Evolutionary conservation across 1,284 basidiomycete species (phyloP).

Genomic region (Schizophyllum commune): DNA sequence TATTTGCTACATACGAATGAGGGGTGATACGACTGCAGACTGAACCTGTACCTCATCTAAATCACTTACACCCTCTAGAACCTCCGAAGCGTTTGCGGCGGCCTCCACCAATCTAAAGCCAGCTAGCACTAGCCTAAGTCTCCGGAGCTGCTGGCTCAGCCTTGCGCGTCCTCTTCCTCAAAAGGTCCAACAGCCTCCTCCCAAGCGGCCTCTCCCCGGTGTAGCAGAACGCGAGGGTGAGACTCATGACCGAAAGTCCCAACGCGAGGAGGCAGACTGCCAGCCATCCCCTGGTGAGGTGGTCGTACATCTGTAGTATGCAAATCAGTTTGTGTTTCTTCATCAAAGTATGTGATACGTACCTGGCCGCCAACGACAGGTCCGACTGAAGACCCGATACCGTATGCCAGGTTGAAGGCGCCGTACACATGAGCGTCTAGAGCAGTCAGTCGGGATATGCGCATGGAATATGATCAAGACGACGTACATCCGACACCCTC

Average conservation of each 20-base stretch:
- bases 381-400: slow-evolving; percentile 41
- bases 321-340: slow-evolving; percentile 1
- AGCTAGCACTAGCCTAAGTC: too few relatives aligned
- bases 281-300: slow-evolving; percentile 46
- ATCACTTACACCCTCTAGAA: too few relatives aligned
- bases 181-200: slow-evolving; percentile 8
- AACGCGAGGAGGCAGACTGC: slow-evolving; percentile 40
- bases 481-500: slow-evolving; percentile 61
- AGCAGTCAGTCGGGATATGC: slow-evolving; percentile 9
- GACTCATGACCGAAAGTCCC: slow-evolving; percentile 31
- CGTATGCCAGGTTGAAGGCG: slow-evolving; percentile 63
- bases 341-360: slow-evolving; percentile 7
- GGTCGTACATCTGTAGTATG: slow-evolving; percentile 45
- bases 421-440: slow-evolving; percentile 60
- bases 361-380: slow-evolving; percentile 65
- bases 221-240: slow-evolving; percentile 33
- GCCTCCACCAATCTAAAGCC: too few relatives aligned
- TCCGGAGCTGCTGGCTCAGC: too few relatives aligned
- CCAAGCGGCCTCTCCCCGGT: slow-evolving; percentile 27
- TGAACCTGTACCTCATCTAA: too few relatives aligned
- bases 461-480: background rate
- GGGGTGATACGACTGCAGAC: too few relatives aligned
- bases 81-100: too few relatives aligned
- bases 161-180: background rate
- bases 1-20: too few relatives aligned